Percentiles rank a stretch among this genome's conserved stretches.
Conservation (phyloP, 2,329 filamentous ascomycete species). For the Monosporascus sp. region DNA sequence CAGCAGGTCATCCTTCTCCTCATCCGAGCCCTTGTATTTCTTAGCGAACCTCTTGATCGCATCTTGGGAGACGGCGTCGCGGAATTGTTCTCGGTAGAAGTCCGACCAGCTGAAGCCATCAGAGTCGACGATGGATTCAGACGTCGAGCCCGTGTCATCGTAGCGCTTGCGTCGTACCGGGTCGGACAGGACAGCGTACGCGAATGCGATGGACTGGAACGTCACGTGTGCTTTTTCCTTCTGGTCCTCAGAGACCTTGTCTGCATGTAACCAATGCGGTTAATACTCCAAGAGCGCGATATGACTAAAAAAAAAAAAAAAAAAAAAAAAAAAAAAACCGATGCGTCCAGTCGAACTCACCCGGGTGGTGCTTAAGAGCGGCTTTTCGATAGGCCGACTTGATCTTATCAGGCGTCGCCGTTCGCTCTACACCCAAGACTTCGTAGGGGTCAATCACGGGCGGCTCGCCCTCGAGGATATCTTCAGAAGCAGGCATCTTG, state of each 20-base stretch:
- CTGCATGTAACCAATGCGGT: slow-evolving; percentile 34
- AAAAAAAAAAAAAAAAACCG: not conserved
- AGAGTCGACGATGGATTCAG: slow-evolving; percentile 71
- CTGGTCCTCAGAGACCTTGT: slow-evolving; percentile 68
- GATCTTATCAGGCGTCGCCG: slow-evolving; percentile 72
- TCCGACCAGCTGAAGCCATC: slow-evolving; percentile 86
- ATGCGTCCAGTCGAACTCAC: slow-evolving; percentile 39
- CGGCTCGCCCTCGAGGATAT: slow-evolving; percentile 51
- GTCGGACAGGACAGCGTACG: slow-evolving; percentile 89
- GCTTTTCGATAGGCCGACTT: slow-evolving; percentile 89
- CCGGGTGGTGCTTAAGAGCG: slow-evolving; percentile 81
- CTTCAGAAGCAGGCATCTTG: slow-evolving; percentile 46
- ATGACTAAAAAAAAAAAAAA: not conserved
- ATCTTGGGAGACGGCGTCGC: slow-evolving; percentile 67
- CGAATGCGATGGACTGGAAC: slow-evolving; percentile 90
- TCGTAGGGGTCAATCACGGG: slow-evolving; percentile 73
- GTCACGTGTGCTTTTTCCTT: slow-evolving; percentile 70
- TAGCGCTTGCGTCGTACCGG: slow-evolving; percentile 76
- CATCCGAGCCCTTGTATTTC: slow-evolving; percentile 79
- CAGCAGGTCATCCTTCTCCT: slow-evolving; percentile 77
- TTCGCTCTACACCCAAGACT: slow-evolving; percentile 65
- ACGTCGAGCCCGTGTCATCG: slow-evolving; percentile 84
- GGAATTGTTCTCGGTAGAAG: slow-evolving; percentile 83
- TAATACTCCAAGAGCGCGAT: no score
- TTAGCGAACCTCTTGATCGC: slow-evolving; percentile 71